A percentile compares a stretch with the other conserved stretches of the same genome.
Evolutionary conservation across 306 rosid species (phyloP).

Genomic region (Dryas drummondii): DNA sequence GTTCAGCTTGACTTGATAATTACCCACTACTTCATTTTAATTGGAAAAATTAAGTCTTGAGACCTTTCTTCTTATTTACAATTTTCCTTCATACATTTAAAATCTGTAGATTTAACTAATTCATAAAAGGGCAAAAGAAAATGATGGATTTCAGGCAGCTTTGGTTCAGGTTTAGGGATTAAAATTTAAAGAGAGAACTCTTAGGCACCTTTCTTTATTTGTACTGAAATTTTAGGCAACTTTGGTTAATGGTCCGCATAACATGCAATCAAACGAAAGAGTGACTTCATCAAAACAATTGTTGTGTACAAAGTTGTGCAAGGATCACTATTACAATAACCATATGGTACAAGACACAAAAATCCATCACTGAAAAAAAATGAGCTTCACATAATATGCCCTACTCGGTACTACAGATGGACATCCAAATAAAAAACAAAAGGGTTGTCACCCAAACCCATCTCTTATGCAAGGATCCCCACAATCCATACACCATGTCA

Average conservation of each 20-base stretch:
- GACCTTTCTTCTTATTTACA: too few relatives aligned
- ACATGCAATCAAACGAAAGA: neutral
- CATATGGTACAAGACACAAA: neutral
- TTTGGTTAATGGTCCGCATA: neutral
- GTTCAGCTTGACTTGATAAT: too few relatives aligned
- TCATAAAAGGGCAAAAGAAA: neutral
- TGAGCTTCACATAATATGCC: constrained; percentile 9
- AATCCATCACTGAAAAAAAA: neutral
- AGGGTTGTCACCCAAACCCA: constrained; percentile 37
- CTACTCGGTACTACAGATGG: constrained; percentile 39
- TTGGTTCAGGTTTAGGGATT: too few relatives aligned
- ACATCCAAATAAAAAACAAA: constrained; percentile 24
- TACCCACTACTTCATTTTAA: too few relatives aligned
- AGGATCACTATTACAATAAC: neutral
- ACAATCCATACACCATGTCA: constrained; percentile 41
- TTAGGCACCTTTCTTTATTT: too few relatives aligned
- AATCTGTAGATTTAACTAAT: neutral
- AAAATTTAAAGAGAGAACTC: neutral
- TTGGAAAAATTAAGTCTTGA: too few relatives aligned
- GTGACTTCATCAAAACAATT: neutral
- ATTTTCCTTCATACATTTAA: too few relatives aligned
- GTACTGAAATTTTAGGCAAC: too few relatives aligned
- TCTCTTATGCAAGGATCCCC: constrained; percentile 42
- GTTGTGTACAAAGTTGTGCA: neutral
- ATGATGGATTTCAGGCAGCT: neutral